Conservation (phyloP, 306 rosid genomes). For the Ochetophila trinervis region DNA sequence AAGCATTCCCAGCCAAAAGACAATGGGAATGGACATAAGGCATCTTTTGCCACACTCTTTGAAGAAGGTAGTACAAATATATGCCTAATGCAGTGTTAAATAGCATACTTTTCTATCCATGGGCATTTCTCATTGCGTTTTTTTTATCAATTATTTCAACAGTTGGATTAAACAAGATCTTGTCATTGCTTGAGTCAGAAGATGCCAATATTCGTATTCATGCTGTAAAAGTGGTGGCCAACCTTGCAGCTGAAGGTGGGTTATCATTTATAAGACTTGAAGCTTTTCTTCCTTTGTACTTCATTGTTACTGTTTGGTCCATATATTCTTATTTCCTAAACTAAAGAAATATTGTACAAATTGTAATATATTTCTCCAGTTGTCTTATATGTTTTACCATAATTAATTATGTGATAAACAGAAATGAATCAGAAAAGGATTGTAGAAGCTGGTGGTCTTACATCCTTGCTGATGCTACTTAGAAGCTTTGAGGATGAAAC, state of each 20-base stretch:
- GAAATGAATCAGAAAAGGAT: constrained; percentile 91
- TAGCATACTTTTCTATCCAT: constrained; percentile 16
- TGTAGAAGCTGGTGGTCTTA: constrained; percentile 95
- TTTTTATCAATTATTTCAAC: constrained; percentile 28
- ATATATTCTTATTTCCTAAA: background rate
- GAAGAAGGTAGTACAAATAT: constrained; percentile 64
- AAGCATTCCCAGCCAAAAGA: constrained; percentile 66
- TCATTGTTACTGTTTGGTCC: background rate
- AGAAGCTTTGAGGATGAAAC: constrained; percentile 96
- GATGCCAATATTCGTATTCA: constrained; percentile 89
- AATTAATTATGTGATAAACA: constrained; percentile 40
- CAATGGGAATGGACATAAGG: constrained; percentile 53
- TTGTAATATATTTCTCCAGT: background rate
- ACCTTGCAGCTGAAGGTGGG: constrained; percentile 96
- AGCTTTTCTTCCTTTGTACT: constrained; percentile 2
- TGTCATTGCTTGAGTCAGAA: constrained; percentile 90
- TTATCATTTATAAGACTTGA: constrained; percentile 20
- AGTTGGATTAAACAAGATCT: constrained; percentile 92
- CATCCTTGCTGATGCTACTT: constrained; percentile 93
- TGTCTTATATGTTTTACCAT: constrained; percentile 7
- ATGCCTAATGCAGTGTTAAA: constrained; percentile 14
- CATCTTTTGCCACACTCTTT: constrained; percentile 71
- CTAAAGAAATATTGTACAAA: background rate
- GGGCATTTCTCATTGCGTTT: constrained; percentile 15
- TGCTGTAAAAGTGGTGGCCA: constrained; percentile 98